Evolutionary conservation across 345 rosid genomes (phyloP).

Genomic region (Brassica cretica): DNA sequence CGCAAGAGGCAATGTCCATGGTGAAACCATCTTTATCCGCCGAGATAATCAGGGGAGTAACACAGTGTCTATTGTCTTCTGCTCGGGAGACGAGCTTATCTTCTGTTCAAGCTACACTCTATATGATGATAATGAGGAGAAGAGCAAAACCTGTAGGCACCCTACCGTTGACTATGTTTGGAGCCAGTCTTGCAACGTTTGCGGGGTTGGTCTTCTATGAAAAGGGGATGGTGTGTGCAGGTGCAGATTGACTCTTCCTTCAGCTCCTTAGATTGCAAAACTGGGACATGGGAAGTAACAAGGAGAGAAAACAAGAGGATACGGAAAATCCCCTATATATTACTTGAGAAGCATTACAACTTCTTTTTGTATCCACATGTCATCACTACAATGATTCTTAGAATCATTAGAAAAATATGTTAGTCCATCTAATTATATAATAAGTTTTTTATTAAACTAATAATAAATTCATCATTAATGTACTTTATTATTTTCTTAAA

Average conservation of each 20-base stretch:
- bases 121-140: constrained; percentile 75
- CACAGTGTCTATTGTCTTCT: constrained; percentile 54
- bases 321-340: no score
- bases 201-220: constrained; percentile 56
- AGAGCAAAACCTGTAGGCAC: constrained; percentile 55
- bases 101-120: constrained; percentile 75
- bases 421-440: no score
- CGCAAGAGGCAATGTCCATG: constrained; percentile 39
- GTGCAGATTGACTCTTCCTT: constrained; percentile 55
- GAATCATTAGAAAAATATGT: no score
- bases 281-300: constrained; percentile 61
- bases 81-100: constrained; percentile 74
- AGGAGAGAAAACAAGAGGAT: constrained; percentile 54
- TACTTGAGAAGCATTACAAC: no score
- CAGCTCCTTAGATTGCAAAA: constrained; percentile 74
- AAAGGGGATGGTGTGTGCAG: constrained; percentile 78
- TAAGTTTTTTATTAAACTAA: no score
- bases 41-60: constrained; percentile 46
- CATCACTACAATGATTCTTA: no score
- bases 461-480: no score
- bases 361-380: no score
- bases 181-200: constrained; percentile 67
- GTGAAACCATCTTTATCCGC: background rate
- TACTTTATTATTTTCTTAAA: no score
- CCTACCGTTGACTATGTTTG: constrained; percentile 72